Evolutionary conservation across 2,329 filamentous ascomycete species (phyloP).

Genomic region (Cytospora piceicola): DNA sequence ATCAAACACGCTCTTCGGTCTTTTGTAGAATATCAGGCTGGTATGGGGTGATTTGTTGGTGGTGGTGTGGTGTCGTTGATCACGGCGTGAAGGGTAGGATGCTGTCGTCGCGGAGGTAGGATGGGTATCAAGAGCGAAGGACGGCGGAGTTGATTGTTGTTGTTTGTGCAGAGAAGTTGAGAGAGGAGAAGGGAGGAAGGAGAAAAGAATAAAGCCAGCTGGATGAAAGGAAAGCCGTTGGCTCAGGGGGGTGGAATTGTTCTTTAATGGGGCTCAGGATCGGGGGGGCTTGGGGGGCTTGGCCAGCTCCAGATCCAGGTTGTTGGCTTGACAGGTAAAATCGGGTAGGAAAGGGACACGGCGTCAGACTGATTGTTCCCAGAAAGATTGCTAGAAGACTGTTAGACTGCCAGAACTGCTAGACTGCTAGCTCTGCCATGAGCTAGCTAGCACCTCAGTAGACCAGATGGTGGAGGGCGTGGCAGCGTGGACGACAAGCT

Average conservation of each 20-base stretch:
- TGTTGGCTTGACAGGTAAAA: not conserved
- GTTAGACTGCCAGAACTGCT: not conserved
- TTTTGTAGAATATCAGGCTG: conserved; percentile 17
- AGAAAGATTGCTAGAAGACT: not conserved
- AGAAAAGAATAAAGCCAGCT: conserved; percentile 29
- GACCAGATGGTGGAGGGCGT: not conserved
- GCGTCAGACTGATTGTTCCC: not conserved
- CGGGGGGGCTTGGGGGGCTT: conserved; percentile 7
- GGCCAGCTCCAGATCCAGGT: not conserved
- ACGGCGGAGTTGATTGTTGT: conserved; percentile 7
- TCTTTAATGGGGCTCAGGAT: conserved; percentile 31
- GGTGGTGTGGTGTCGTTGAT: not conserved
- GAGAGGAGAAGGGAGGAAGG: conserved; percentile 16
- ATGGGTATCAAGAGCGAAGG: conserved; percentile 30
- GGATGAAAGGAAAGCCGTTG: conserved; percentile 19
- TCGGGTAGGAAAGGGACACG: not conserved
- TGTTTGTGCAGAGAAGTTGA: conserved; percentile 19
- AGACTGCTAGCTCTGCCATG: not conserved
- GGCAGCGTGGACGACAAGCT: not conserved
- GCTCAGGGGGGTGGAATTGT: conserved; percentile 29
- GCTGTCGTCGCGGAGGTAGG: conserved; percentile 24
- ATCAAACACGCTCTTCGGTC: conserved; percentile 29
- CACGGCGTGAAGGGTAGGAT: conserved; percentile 25
- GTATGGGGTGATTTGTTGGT: not conserved
- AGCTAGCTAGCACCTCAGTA: not conserved